phyloP scores from a whole-genome alignment of 1,284 basidiomycete genomes.

The Porogramme epimiltina region DNA sequence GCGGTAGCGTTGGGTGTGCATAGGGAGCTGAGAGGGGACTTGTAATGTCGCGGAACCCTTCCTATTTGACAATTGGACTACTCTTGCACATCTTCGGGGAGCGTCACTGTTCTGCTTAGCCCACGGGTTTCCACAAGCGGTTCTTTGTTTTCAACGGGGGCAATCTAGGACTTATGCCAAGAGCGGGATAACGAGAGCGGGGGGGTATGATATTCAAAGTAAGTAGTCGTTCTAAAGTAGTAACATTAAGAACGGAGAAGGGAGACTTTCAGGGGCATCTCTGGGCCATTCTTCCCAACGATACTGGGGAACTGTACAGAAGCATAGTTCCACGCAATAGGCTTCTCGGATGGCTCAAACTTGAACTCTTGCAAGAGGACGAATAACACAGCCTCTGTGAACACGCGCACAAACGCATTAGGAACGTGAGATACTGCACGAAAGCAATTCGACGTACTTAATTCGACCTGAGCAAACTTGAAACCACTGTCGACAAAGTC shows the following conservation, averaged over 20 bases:
- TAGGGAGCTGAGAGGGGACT: too few species aligned
- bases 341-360: constrained; percentile 16
- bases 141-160: too few species aligned
- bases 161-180: too few species aligned
- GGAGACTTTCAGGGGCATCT: constrained; percentile 18
- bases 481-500: constrained; percentile 10
- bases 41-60: too few species aligned
- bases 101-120: too few species aligned
- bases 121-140: too few species aligned
- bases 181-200: too few species aligned
- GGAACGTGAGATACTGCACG: background rate
- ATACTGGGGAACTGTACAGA: constrained; percentile 21
- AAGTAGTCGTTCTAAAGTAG: too few species aligned
- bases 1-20: too few species aligned
- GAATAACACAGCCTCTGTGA: constrained; percentile 21
- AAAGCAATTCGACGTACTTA: constrained; percentile 7
- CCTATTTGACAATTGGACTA: too few species aligned
- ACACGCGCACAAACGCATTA: background rate
- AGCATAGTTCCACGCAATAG: constrained; percentile 23
- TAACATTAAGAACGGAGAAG: background rate
- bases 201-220: too few species aligned
- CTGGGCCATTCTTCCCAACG: constrained; percentile 4
- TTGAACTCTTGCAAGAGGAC: constrained; percentile 20
- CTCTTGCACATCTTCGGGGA: too few species aligned
- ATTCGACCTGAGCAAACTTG: constrained; percentile 17